These are phyloP conservation scores for Amanita exitialis DNA, from an alignment of 768 basidiomycete species.

Conservation along the genomic window DNA sequence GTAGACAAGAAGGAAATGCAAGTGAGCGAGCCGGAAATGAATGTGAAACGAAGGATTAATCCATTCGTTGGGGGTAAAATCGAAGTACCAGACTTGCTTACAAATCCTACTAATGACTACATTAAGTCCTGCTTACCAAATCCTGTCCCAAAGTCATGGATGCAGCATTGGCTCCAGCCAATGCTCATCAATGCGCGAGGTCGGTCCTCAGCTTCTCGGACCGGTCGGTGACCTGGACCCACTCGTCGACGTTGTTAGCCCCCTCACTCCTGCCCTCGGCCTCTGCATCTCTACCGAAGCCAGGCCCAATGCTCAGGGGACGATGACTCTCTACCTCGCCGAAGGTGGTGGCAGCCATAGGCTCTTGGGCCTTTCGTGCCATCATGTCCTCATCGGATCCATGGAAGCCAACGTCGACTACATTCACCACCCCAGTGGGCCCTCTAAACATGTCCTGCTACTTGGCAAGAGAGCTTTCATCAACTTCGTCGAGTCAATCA, in stretches of 20 bases:
- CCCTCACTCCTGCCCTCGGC: slow-evolving; percentile 23
- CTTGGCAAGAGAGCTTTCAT: slow-evolving; percentile 18
- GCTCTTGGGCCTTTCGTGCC: slow-evolving; percentile 19
- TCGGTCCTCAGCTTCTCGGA: slow-evolving; percentile 19
- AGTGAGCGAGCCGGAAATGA: too few relatives aligned
- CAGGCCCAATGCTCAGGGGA: slow-evolving; percentile 21
- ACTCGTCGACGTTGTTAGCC: slow-evolving; percentile 18
- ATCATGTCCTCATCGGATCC: slow-evolving; percentile 18
- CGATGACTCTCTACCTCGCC: slow-evolving; percentile 23
- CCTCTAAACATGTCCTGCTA: slow-evolving; percentile 20
- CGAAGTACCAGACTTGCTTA: too few relatives aligned
- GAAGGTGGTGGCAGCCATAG: slow-evolving; percentile 20
- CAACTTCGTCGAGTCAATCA: slow-evolving; percentile 19
- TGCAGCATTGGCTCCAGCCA: too few relatives aligned
- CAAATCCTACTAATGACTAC: too few relatives aligned
- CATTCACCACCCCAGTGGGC: slow-evolving; percentile 15
- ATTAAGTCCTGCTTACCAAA: too few relatives aligned
- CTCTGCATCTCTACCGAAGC: slow-evolving; percentile 22
- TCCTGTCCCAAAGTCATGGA: too few relatives aligned
- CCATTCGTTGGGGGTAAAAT: too few relatives aligned
- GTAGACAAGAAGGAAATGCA: too few relatives aligned
- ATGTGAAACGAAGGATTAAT: too few relatives aligned
- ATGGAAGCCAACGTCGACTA: slow-evolving; percentile 19
- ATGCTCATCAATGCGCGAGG: slow-evolving; percentile 12
- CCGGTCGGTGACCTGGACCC: slow-evolving; percentile 18